Evolutionary conservation across 805 yeast species (phyloP).

Genomic region (Pichia scutulata): DNA sequence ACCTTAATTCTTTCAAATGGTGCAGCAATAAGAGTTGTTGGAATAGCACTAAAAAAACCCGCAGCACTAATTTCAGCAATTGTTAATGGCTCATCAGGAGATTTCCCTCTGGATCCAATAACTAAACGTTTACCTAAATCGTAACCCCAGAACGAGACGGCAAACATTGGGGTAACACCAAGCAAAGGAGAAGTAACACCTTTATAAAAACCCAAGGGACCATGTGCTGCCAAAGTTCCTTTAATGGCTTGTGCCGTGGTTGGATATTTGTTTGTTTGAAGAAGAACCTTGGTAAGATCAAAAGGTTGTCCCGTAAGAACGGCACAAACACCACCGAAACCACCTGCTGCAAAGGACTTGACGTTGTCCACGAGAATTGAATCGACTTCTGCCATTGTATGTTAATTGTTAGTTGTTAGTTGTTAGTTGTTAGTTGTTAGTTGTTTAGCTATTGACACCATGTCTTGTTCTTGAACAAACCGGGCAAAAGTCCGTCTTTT

Average conservation of each 20-base stretch:
- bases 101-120: constrained; percentile 30
- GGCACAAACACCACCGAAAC: constrained; percentile 94
- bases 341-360: constrained; percentile 87
- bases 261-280: constrained; percentile 70
- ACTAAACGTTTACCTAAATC: constrained; percentile 84
- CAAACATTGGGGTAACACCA: constrained; percentile 99
- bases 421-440: not conserved
- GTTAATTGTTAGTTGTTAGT: not conserved
- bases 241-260: constrained; percentile 62
- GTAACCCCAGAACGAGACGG: constrained; percentile 97
- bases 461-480: no score
- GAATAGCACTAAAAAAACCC: constrained; percentile 90
- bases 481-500: not conserved
- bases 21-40: constrained; percentile 94
- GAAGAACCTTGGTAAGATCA: constrained; percentile 84
- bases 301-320: constrained; percentile 96
- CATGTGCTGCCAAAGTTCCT: constrained; percentile 64
- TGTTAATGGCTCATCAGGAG: constrained; percentile 34
- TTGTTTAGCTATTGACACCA: not conserved
- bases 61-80: constrained; percentile 76
- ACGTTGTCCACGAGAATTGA: constrained; percentile 60
- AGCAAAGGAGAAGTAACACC: constrained; percentile 91
- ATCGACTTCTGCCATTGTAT: constrained; percentile 25
- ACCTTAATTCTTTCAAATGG: constrained; percentile 96
- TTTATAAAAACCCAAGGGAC: constrained; percentile 75